phyloP scores from a whole-genome alignment of 2,329 filamentous ascomycete genomes.

The Monilinia laxa region DNA sequence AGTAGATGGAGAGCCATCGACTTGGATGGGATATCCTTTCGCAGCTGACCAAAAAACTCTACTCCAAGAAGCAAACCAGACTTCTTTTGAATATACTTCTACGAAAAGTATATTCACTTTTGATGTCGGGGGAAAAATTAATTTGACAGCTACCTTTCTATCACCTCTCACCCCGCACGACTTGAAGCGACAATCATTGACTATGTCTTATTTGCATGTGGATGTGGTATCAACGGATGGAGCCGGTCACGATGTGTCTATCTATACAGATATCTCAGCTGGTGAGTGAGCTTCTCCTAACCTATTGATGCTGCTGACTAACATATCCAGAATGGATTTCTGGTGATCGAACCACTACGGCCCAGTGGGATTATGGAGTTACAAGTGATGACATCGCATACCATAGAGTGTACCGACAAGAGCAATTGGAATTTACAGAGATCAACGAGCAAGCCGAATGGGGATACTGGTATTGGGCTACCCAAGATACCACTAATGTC shows the following conservation, averaged over 20 bases:
- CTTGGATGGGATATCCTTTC: constrained; percentile 63
- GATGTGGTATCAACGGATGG: constrained; percentile 63
- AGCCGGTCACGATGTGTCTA: constrained; percentile 59
- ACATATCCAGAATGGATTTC: constrained; percentile 65
- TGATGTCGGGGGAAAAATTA: constrained; percentile 59
- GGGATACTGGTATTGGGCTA: constrained; percentile 78
- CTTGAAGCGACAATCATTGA: constrained; percentile 63
- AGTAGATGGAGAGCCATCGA: constrained; percentile 60
- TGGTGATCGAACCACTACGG: constrained; percentile 55
- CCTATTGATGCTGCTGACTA: background rate
- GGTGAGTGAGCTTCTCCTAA: constrained; percentile 47
- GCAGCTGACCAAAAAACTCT: constrained; percentile 39
- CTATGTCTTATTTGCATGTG: constrained; percentile 69
- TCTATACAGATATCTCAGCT: constrained; percentile 72
- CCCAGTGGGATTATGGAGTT: constrained; percentile 61
- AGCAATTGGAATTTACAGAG: constrained; percentile 68
- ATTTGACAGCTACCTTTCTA: constrained; percentile 67
- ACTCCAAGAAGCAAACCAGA: constrained; percentile 55
- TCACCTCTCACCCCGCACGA: constrained; percentile 69
- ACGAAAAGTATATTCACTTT: constrained; percentile 70
- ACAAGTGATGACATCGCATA: constrained; percentile 55
- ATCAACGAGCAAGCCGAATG: constrained; percentile 71
- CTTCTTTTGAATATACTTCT: constrained; percentile 66
- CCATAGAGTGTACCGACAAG: constrained; percentile 60
- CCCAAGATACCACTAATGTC: constrained; percentile 53